phyloP scores from a whole-genome alignment of 352 stramenopile species.

The Phytophthora meadii region DNA sequence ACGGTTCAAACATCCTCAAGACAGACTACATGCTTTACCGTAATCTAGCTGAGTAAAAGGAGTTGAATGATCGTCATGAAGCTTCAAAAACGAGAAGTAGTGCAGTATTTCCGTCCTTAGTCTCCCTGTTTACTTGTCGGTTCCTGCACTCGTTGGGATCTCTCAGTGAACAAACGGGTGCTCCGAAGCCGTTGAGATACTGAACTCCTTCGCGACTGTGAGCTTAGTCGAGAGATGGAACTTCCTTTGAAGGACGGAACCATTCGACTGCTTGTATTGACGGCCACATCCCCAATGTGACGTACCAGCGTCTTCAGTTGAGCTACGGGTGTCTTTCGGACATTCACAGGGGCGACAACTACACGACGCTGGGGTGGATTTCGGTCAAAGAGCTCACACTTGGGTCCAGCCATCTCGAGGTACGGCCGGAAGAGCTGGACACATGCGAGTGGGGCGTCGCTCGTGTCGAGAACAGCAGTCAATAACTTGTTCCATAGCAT shows the following conservation, averaged over 20 bases:
- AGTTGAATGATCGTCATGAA: no score
- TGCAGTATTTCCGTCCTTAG: no score
- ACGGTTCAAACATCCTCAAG: background rate
- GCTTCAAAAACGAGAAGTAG: no score
- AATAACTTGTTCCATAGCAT: slow-evolving; percentile 22
- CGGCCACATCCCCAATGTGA: slow-evolving; percentile 13
- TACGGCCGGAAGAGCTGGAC: slow-evolving; percentile 27
- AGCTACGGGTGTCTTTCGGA: background rate
- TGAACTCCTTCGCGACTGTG: background rate
- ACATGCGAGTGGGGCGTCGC: slow-evolving; percentile 14
- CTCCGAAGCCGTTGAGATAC: slow-evolving; percentile 6
- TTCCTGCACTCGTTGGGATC: slow-evolving; percentile 12
- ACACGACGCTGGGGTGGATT: slow-evolving; percentile 1
- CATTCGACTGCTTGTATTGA: slow-evolving; percentile 14
- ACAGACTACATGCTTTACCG: no score
- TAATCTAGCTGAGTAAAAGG: no score
- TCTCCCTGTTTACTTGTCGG: background rate
- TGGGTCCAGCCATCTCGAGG: slow-evolving; percentile 29
- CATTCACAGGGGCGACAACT: background rate
- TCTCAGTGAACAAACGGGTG: slow-evolving; percentile 21
- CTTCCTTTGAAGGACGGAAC: slow-evolving; percentile 12
- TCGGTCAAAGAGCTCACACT: slow-evolving; percentile 27
- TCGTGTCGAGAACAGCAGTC: slow-evolving; percentile 14
- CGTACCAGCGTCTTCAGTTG: slow-evolving; percentile 11
- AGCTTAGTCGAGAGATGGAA: slow-evolving; percentile 3